These are phyloP conservation scores for Ensete ventricosum DNA, from an alignment of 176 grass and related monocot genomes.

Conservation along the genomic window DNA sequence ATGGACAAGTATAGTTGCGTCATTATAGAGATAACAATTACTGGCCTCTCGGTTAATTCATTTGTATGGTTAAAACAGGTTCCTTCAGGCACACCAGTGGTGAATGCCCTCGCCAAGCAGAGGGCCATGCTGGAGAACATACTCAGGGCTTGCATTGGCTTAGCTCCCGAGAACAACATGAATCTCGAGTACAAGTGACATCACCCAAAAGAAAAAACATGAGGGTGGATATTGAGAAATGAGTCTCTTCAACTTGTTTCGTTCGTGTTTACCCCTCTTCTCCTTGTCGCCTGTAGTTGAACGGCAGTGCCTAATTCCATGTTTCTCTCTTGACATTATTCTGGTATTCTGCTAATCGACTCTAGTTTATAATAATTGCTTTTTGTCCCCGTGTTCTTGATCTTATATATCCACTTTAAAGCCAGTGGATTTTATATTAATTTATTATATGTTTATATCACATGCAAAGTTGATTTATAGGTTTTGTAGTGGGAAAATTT, in stretches of 20 bases:
- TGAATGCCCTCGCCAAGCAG: slow-evolving; percentile 90
- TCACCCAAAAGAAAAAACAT: not conserved
- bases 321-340: not conserved
- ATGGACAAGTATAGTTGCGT: too few relatives aligned
- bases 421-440: too few relatives aligned
- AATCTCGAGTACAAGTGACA: slow-evolving; percentile 91
- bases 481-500: too few relatives aligned
- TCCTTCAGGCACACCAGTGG: slow-evolving; percentile 81
- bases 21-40: too few relatives aligned
- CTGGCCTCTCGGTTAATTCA: not conserved
- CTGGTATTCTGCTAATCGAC: too few relatives aligned
- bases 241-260: not conserved
- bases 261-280: not conserved
- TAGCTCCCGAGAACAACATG: slow-evolving; percentile 96
- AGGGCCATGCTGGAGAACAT: slow-evolving; percentile 99
- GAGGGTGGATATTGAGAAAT: not conserved
- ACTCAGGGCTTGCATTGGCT: slow-evolving; percentile 81
- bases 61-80: slow-evolving; percentile 42
- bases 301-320: not conserved
- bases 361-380: too few relatives aligned
- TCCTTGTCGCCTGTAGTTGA: not conserved
- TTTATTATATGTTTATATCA: too few relatives aligned
- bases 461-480: too few relatives aligned
- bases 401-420: too few relatives aligned
- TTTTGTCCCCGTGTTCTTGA: too few relatives aligned